phyloP scores from a whole-genome alignment of 2,329 filamentous ascomycete species.

The Diaporthe sp. region DNA sequence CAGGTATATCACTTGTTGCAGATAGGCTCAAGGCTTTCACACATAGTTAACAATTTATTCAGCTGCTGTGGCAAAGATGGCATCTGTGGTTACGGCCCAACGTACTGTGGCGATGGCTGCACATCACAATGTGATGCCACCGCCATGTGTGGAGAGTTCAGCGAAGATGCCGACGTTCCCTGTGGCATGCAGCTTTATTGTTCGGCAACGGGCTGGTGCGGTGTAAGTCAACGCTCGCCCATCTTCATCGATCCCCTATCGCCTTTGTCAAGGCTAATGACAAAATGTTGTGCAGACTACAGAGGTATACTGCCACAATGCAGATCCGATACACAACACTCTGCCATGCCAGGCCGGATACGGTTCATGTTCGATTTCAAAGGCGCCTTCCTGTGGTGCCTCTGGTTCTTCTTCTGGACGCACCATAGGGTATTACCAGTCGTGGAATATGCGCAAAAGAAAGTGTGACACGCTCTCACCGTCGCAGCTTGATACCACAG shows the following conservation, averaged over 20 bases:
- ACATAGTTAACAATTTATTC: background rate
- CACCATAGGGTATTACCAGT: conserved; percentile 50
- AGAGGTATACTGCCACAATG: background rate
- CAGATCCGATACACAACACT: background rate
- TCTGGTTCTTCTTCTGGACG: conserved; percentile 42
- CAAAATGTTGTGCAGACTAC: background rate
- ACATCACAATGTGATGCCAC: background rate
- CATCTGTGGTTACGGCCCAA: background rate
- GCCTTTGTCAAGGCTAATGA: background rate
- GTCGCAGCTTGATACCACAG: conserved; percentile 44
- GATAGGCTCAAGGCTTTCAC: background rate
- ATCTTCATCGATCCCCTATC: background rate
- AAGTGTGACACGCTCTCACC: conserved; percentile 46
- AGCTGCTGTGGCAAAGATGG: background rate
- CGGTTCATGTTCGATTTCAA: background rate
- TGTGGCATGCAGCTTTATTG: background rate
- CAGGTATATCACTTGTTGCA: background rate
- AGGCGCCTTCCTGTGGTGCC: background rate
- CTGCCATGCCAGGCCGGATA: background rate
- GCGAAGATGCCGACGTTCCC: background rate
- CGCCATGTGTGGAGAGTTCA: background rate
- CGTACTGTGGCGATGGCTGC: background rate
- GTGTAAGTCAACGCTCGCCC: background rate
- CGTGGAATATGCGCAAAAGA: conserved; percentile 36
- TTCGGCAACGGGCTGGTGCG: background rate